Conservation (phyloP, 2,329 filamentous ascomycete species). For the Exophiala oligosperma region DNA sequence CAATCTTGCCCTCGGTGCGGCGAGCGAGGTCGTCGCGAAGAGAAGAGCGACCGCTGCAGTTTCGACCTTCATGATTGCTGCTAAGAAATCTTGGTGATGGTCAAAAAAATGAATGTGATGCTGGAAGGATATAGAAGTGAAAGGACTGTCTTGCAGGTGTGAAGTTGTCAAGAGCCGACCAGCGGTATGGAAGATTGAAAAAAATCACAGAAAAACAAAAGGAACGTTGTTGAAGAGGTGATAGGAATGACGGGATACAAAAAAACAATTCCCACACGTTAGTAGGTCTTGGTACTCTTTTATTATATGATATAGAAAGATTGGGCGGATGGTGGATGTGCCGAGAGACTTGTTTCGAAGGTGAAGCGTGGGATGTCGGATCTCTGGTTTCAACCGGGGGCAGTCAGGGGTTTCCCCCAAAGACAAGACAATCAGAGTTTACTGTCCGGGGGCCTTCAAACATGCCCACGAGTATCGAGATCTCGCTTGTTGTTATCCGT, state of each 20-base stretch:
- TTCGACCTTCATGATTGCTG: conserved; percentile 22
- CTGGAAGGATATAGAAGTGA: conserved; percentile 11
- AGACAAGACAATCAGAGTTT: neutral
- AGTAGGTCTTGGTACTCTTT: conserved; percentile 22
- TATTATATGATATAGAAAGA: conserved; percentile 13
- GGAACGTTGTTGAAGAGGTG: neutral
- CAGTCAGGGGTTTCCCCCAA: neutral
- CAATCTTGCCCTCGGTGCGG: conserved; percentile 14
- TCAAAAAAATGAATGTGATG: neutral
- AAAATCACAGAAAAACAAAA: conserved; percentile 2
- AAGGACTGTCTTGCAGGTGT: conserved; percentile 9
- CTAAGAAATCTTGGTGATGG: neutral
- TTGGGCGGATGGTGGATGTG: conserved; percentile 13
- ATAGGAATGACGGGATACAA: conserved; percentile 8
- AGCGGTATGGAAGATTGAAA: conserved; percentile 21
- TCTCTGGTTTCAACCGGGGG: conserved; percentile 18
- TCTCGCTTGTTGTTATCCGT: neutral
- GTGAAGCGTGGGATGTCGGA: conserved; percentile 21
- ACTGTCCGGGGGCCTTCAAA: neutral
- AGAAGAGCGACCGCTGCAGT: conserved; percentile 17
- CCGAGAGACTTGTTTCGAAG: conserved; percentile 18
- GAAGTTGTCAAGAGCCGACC: conserved; percentile 21
- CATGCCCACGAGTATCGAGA: neutral
- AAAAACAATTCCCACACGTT: neutral
- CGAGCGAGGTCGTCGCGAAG: conserved; percentile 21